Conservation (phyloP, 495 filamentous ascomycete species). For the Xylaria acuta region DNA sequence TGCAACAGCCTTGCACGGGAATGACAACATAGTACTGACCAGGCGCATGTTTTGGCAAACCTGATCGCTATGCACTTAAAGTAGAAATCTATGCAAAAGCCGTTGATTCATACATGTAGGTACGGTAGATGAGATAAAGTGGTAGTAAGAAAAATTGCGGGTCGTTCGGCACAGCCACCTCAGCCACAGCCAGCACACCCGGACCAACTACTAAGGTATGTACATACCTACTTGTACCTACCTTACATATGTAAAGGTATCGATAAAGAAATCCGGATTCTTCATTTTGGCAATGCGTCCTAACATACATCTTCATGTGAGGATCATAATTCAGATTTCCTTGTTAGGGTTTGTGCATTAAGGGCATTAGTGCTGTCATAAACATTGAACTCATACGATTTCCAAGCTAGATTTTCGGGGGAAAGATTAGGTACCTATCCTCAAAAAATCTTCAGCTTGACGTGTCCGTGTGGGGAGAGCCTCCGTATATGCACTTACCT, state of each 20-base stretch:
- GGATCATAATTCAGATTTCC: background rate
- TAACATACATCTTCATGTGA: background rate
- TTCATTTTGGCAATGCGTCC: too few relatives aligned
- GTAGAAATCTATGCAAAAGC: background rate
- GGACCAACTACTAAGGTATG: too few relatives aligned
- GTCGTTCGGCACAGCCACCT: background rate
- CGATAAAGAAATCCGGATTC: background rate
- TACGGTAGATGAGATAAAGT: too few relatives aligned
- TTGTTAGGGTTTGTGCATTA: background rate
- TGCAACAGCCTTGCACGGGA: slow-evolving; percentile 22
- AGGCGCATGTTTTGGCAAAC: background rate
- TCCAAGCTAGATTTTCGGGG: background rate
- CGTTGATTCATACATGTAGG: background rate
- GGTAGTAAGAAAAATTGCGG: background rate
- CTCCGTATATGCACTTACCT: too few relatives aligned
- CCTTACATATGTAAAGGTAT: too few relatives aligned
- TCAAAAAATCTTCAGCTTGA: background rate
- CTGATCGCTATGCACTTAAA: background rate
- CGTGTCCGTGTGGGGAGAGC: too few relatives aligned
- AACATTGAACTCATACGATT: background rate
- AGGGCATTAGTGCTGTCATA: background rate
- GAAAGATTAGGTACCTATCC: background rate
- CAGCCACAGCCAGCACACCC: background rate
- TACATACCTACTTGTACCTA: too few relatives aligned
- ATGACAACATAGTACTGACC: too few relatives aligned